phyloP scores from a whole-genome alignment of 495 filamentous ascomycete genomes.

The Penicillium paxilli region DNA sequence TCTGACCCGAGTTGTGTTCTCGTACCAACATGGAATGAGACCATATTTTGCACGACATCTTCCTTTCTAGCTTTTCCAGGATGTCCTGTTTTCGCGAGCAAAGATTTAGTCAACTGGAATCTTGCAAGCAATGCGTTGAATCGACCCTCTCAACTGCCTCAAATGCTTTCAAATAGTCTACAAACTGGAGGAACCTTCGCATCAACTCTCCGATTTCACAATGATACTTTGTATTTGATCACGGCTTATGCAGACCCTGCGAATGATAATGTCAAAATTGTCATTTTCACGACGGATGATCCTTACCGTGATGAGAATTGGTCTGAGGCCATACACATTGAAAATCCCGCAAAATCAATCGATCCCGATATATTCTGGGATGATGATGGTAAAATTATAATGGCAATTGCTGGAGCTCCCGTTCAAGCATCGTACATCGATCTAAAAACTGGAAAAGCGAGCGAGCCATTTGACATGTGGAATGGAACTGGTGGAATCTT shows the following conservation, averaged over 20 bases:
- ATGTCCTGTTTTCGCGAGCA: conserved; percentile 36
- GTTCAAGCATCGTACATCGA: conserved; percentile 24
- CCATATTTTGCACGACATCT: conserved; percentile 35
- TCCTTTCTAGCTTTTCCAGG: conserved; percentile 41
- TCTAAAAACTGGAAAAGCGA: conserved; percentile 16
- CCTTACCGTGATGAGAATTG: too few species aligned
- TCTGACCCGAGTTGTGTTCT: conserved; percentile 30
- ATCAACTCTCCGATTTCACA: too few species aligned
- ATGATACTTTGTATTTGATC: too few species aligned
- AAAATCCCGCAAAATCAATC: conserved; percentile 30
- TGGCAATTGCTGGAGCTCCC: too few species aligned
- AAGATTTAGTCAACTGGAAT: conserved; percentile 33
- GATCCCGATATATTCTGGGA: conserved; percentile 26
- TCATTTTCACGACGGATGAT: too few species aligned
- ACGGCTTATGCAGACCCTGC: too few species aligned
- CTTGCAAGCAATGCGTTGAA: too few species aligned
- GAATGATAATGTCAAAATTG: too few species aligned
- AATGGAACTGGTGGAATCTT: conserved; percentile 46
- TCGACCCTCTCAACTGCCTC: too few species aligned
- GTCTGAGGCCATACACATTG: conserved; percentile 26
- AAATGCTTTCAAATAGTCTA: conserved; percentile 29
- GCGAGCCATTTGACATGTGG: conserved; percentile 38
- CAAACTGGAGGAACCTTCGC: too few species aligned
- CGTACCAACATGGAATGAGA: conserved; percentile 28
- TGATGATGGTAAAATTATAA: conserved; percentile 27